phyloP scores from a whole-genome alignment of 176 grass and related monocot species.

The Urochloa ruziziensis region DNA sequence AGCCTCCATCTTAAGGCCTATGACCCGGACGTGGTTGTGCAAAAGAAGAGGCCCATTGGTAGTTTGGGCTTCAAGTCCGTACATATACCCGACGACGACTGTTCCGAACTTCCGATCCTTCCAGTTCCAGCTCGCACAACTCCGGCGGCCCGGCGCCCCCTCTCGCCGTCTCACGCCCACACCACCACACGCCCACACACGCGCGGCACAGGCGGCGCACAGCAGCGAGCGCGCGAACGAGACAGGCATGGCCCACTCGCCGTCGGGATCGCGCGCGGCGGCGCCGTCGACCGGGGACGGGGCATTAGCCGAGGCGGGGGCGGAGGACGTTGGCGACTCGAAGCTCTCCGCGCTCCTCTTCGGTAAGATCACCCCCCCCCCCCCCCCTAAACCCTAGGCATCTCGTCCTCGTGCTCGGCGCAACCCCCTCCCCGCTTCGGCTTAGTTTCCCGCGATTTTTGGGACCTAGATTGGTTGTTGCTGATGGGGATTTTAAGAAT shows the following conservation, averaged over 20 bases:
- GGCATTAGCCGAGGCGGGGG: constrained; percentile 2
- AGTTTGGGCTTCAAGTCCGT: too few relatives aligned
- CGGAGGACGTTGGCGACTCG: constrained; percentile 29
- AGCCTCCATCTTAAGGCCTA: too few relatives aligned
- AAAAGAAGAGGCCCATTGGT: too few relatives aligned
- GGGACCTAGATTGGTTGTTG: not conserved
- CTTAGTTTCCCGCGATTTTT: not conserved
- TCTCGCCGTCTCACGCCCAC: too few relatives aligned
- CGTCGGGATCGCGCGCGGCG: constrained; percentile 39
- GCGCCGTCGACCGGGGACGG: constrained; percentile 14
- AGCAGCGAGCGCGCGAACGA: not conserved
- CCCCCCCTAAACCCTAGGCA: constrained; percentile 20
- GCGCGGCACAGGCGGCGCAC: too few relatives aligned
- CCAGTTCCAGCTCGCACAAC: too few relatives aligned
- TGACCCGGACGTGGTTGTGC: too few relatives aligned
- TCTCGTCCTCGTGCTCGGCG: not conserved
- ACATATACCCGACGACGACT: too few relatives aligned
- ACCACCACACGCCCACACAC: too few relatives aligned
- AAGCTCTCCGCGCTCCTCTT: constrained; percentile 45
- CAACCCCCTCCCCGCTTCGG: not conserved
- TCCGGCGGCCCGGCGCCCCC: too few relatives aligned
- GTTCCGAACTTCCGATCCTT: too few relatives aligned
- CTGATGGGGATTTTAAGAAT: not conserved
- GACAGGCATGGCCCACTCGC: constrained; percentile 30
- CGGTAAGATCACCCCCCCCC: constrained; percentile 5